These are phyloP conservation scores for Phellinidium pouzarii DNA, from an alignment of 1,284 basidiomycete genomes.

Conservation along the genomic window DNA sequence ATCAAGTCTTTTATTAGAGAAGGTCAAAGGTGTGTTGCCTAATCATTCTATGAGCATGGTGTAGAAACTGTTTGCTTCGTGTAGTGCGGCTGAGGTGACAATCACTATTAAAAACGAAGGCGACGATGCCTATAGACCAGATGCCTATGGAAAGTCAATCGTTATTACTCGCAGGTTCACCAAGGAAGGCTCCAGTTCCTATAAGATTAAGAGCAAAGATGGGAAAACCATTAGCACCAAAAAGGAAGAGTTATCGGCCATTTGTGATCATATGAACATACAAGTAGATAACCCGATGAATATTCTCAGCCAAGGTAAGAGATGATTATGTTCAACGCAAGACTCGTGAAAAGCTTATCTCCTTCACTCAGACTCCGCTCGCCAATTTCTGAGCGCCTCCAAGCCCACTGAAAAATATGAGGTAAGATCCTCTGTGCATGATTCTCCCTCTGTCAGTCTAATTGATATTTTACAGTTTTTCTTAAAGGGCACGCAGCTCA, in stretches of 20 bases:
- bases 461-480: slow-evolving; percentile 63
- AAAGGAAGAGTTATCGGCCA: slow-evolving; percentile 78
- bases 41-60: background rate
- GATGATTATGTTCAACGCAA: slow-evolving; percentile 4
- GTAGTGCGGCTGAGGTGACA: slow-evolving; percentile 69
- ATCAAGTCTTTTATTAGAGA: slow-evolving; percentile 88
- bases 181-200: slow-evolving; percentile 67
- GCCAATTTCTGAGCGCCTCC: slow-evolving; percentile 85
- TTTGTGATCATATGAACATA: slow-evolving; percentile 92
- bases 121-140: slow-evolving; percentile 78
- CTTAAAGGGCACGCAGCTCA: slow-evolving; percentile 87
- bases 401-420: slow-evolving; percentile 87
- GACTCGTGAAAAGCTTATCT: background rate
- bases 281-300: slow-evolving; percentile 97
- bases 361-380: slow-evolving; percentile 34
- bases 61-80: background rate
- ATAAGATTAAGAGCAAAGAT: slow-evolving; percentile 79
- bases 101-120: slow-evolving; percentile 85
- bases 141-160: slow-evolving; percentile 81
- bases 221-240: slow-evolving; percentile 71
- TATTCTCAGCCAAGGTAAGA: slow-evolving; percentile 79
- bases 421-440: slow-evolving; percentile 36
- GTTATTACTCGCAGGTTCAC: slow-evolving; percentile 79
- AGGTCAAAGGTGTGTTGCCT: slow-evolving; percentile 60
- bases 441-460: background rate